Conservation (phyloP, 2,329 filamentous ascomycete genomes). For the Pochonia chlamydosporia region DNA sequence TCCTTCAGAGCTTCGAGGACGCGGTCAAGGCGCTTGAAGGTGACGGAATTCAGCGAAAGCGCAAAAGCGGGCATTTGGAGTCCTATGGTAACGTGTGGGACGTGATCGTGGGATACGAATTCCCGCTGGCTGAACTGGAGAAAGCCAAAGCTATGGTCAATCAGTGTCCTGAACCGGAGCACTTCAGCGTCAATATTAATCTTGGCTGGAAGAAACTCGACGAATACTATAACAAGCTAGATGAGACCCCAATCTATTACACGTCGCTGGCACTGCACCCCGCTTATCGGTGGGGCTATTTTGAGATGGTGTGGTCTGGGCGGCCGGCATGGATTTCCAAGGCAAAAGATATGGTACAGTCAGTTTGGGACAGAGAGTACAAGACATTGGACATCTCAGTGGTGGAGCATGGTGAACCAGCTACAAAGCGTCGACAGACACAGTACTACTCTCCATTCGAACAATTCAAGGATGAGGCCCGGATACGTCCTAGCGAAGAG, state of each 20-base stretch:
- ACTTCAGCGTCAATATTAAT: too few species aligned
- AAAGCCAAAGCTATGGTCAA: constrained; percentile 1
- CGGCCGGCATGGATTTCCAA: not conserved
- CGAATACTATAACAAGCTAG: constrained; percentile 10
- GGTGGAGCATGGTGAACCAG: not conserved
- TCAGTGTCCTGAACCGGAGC: constrained; percentile 3
- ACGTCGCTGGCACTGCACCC: constrained; percentile 7
- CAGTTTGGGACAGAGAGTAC: not conserved
- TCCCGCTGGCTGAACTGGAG: constrained; percentile 5
- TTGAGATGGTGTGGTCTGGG: not conserved
- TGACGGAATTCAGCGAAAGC: too few species aligned
- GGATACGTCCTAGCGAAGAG: too few species aligned
- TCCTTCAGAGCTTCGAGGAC: too few species aligned
- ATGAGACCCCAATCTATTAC: constrained; percentile 10
- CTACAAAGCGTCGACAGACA: not conserved
- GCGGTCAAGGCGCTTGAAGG: too few species aligned
- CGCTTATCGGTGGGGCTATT: constrained; percentile 8
- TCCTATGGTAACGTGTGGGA: too few species aligned
- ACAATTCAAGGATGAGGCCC: not conserved
- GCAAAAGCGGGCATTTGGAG: too few species aligned
- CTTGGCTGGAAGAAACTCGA: too few species aligned
- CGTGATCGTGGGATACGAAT: too few species aligned
- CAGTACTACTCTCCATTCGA: not conserved
- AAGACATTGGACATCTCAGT: not conserved
- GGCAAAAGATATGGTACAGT: not conserved